Evolutionary conservation across 495 filamentous ascomycete species (phyloP).

Genomic region (Chaetomium tenue): DNA sequence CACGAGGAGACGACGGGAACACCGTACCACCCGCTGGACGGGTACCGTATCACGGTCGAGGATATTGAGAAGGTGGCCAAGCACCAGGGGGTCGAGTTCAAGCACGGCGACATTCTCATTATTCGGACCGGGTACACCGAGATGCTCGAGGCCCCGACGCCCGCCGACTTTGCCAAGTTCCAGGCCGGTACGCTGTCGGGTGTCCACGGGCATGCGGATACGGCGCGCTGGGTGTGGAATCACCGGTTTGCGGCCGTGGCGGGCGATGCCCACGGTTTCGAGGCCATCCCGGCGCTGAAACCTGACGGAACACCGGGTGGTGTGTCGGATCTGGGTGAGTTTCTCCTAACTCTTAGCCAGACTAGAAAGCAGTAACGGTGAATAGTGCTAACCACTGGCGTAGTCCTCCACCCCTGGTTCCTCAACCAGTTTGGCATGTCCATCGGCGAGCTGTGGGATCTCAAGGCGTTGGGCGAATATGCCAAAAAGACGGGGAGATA

Average conservation of each 20-base stretch:
- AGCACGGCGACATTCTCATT: slow-evolving; percentile 62
- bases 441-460: slow-evolving; percentile 63
- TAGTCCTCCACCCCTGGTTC: slow-evolving; percentile 61
- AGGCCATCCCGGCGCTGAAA: slow-evolving; percentile 42
- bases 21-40: slow-evolving; percentile 56
- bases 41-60: slow-evolving; percentile 58
- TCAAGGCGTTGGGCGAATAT: slow-evolving; percentile 50
- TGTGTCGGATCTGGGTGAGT: slow-evolving; percentile 39
- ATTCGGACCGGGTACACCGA: slow-evolving; percentile 66
- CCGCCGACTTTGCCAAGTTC: slow-evolving; percentile 51
- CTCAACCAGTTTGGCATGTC: slow-evolving; percentile 64
- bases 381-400: slow-evolving; percentile 42
- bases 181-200: slow-evolving; percentile 32
- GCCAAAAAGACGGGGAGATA: slow-evolving; percentile 58
- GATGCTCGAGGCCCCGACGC: slow-evolving; percentile 47
- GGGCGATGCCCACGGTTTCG: slow-evolving; percentile 51
- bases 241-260: slow-evolving; percentile 55
- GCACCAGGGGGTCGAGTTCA: slow-evolving; percentile 57
- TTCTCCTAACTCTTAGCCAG: too few species aligned
- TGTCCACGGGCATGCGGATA: slow-evolving; percentile 55
- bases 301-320: slow-evolving; percentile 33
- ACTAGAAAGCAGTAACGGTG: background rate
- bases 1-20: slow-evolving; percentile 46
- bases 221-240: slow-evolving; percentile 57
- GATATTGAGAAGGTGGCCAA: slow-evolving; percentile 59